Evolutionary conservation across 2,329 filamentous ascomycete genomes (phyloP), one percentile per base, ranked within the genome.

Genomic region (Eurotiales sp.): DNA sequence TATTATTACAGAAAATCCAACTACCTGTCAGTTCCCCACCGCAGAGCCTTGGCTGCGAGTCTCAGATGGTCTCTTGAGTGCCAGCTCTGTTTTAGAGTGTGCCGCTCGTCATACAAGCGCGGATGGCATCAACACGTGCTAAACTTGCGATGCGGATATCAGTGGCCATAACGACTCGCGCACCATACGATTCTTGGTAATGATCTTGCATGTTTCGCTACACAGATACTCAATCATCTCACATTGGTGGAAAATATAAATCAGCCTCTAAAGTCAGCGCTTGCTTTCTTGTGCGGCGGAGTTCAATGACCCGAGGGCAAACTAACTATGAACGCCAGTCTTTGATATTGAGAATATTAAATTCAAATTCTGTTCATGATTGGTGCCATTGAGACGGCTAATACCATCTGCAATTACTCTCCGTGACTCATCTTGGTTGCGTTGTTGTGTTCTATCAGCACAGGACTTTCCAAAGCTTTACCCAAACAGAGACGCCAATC

Each of bases 91-190:
- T 34, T n/a, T 34, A n/a, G n/a, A 36, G 32, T 15, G 15, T 36
- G 14, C 30, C 14, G 30, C 30, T 36, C 50, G 43, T 42, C 43
- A 46, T 47, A 21, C 42, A 52, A 52, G 50, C 37, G 43, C 50
- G 37, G 34, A 52, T 52, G 43, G 50, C 50, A 52, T 52, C 50
- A 52, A 30, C 17, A 23, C 21, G 8, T 43, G 37, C 25, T 37
- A 51, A 46, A 34, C 17, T 8, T 14, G 21, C 42, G 42, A 29
- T 23, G 17, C 14, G 19, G 12, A 22, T 3, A 30, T 14, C 42
- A 5, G 42, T 27, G 41, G 41, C 23, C 23, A 15, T 32, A 32
- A n/a, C 41, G 8, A 44, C 12, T 27, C 25, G n/a, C 12, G 15
- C 32, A 23, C 40, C 3, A 19, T 22, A 14, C 23, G 7, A 22